Evolutionary conservation across 1,139 yeast species (phyloP), one percentile per base, ranked within the genome.

Genomic region (Diutina neorugosa): DNA sequence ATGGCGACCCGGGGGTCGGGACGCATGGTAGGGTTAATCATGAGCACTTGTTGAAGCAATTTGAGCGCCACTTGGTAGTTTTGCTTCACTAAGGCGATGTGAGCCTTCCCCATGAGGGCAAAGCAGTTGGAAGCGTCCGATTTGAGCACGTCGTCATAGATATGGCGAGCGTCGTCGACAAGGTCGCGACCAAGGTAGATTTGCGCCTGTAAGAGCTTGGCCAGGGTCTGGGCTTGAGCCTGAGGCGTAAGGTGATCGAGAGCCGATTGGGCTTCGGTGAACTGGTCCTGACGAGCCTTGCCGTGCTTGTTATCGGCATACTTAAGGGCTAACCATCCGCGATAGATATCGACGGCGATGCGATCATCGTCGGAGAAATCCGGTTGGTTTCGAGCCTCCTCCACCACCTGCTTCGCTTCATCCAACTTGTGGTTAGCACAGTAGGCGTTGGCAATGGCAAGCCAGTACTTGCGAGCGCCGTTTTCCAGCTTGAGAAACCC

Each of bases 1-100:
- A 93, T 83, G 23, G 98, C 99, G 55, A 93, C 78, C 68, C 99
- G 77, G 20, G 98, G 96, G 67, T 93, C 98, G 1, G 98, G 98
- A 58, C 78, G 77, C 63, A 86, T 72, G 44, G 82, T 64, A 1
- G 98, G 98, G 58, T 89, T 84, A 53, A 84, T 74, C 51, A 84
- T 77, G 59, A 93, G 73, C 9, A 88, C 84, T 58, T 84, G 87
- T 69, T 93, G 99, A 67, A 86, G 93, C 50, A 86, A 67, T 64
- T 84, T 85, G 60, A 93, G 76, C 18, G 97, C 93, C 8, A 77
- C 81, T 37, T 77, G 66, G 67, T 84, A 90, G 64, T 87, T 86
- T 3, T 73, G 67, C 65, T 84, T 86, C 59, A 78, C 79, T 63
- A 88, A 83, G 41, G 84, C 69, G 27, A 89, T 74, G 57, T 91